These are phyloP conservation scores for Mrakia hoshinonis DNA, from an alignment of 768 basidiomycete species.

Conservation along the genomic window DNA sequence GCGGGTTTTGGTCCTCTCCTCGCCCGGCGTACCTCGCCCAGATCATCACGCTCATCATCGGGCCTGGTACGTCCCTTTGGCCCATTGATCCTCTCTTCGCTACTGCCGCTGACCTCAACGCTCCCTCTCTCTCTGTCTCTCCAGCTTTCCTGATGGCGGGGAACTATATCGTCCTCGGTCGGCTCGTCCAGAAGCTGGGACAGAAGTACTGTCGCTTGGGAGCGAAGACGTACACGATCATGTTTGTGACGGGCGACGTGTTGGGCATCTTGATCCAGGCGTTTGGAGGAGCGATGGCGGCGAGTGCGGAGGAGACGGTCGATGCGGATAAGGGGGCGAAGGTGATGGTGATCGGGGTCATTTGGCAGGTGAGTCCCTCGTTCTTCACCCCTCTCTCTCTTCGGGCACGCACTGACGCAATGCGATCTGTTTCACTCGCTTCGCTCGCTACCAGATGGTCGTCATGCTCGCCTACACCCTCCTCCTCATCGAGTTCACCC, in stretches of 20 bases:
- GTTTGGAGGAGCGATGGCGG: background rate
- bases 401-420: background rate
- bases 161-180: background rate
- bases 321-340: background rate
- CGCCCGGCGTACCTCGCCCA: background rate
- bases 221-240: background rate
- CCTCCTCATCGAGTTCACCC: background rate
- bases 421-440: background rate
- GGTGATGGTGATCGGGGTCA: background rate
- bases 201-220: background rate
- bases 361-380: background rate
- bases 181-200: background rate
- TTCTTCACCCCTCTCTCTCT: background rate
- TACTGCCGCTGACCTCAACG: too few relatives aligned
- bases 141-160: constrained; percentile 1
- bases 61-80: too few relatives aligned
- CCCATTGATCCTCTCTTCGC: too few relatives aligned
- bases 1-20: background rate
- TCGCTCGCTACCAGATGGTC: background rate
- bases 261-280: background rate
- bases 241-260: background rate
- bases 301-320: background rate
- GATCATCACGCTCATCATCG: background rate
- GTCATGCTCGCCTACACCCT: background rate
- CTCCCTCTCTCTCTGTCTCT: too few relatives aligned